Base-by-base conservation (phyloP, 2,329 filamentous ascomycete species). In the Emmonsiellopsis sp. region DNA sequence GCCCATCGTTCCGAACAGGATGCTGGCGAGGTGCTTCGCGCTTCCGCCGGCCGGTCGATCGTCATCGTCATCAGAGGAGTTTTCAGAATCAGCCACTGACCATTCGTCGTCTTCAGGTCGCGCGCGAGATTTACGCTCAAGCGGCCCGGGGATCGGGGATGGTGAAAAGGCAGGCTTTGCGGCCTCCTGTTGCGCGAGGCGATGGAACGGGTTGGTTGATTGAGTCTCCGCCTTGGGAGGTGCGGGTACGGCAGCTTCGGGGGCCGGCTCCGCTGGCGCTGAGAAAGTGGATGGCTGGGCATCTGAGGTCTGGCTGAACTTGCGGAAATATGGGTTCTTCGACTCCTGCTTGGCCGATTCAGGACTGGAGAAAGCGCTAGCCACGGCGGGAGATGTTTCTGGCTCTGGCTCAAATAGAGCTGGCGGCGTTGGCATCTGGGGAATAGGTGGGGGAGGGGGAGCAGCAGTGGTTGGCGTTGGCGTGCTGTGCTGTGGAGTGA, bases 121-220 rank as follows among this genome's bases (percentile, higher is more conserved):
- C 33, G 74, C 75, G 51, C 82, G 77, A 33, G 78, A 79, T 58
- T 71, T 72, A 48, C 66, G 70, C 43, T 70, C 71, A 55, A 71
- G 55, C 13, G 80, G 74, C 6, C 75, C 71, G 6, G 57, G 56
- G n/a, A 55, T n/a, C 4, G 54, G 44, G 7, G 57, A 39, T 56
- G 75, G 66, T 54, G 76, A 66, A n/a, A 79, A 75, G 6, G 81
- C 75, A 55, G 73, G 74, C 60, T 70, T 76, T 71, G 68, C 46
- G 66, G 69, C 56, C 70, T 74, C 68, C 64, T 81, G 77, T 58
- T 86, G 82, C 5, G 86, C 83, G 66, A 95, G 82, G 53, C 90
- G 87, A 69, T 95, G 88, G 83, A 97, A 98, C 4, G 93, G 93
- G 66, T 98, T 98, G 8, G 88, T 97, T n/a, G 88, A 91, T 27